Conservation (phyloP, 495 filamentous ascomycete species). For the Aspergillus kassunensis region DNA sequence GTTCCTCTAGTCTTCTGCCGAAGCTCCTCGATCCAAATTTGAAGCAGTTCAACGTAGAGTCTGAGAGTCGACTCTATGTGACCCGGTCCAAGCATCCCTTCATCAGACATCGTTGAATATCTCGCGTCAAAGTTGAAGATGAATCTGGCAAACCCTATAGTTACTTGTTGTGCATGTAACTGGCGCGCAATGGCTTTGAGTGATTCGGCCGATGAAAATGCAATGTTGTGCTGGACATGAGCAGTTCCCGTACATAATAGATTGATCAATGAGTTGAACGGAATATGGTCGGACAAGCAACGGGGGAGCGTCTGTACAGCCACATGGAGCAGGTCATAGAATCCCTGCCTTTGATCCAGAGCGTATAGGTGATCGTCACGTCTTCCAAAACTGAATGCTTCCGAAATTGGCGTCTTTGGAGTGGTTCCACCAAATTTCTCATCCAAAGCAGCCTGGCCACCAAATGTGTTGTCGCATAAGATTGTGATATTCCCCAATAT, state of each 20-base stretch:
- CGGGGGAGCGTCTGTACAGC: constrained; percentile 93
- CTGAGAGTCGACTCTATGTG: constrained; percentile 93
- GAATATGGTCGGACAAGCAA: constrained; percentile 84
- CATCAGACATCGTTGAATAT: constrained; percentile 96
- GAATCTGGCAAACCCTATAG: constrained; percentile 91
- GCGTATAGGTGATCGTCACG: constrained; percentile 72
- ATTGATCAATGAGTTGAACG: constrained; percentile 92
- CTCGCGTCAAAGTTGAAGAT: constrained; percentile 98
- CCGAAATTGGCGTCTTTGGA: constrained; percentile 89
- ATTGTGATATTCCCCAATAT: constrained; percentile 93
- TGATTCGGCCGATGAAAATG: constrained; percentile 84
- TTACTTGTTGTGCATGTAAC: constrained; percentile 90
- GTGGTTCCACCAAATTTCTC: constrained; percentile 86
- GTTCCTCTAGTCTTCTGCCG: constrained; percentile 77
- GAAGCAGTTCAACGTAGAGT: constrained; percentile 87
- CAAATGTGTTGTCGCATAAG: constrained; percentile 93
- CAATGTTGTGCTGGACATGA: constrained; percentile 90
- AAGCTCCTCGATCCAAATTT: constrained; percentile 97
- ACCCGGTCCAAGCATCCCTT: constrained; percentile 89
- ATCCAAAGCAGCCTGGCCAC: constrained; percentile 89
- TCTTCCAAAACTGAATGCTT: constrained; percentile 84
- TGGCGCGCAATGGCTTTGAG: constrained; percentile 93
- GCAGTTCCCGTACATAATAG: constrained; percentile 95
- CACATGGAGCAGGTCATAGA: constrained; percentile 92
- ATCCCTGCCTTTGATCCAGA: constrained; percentile 85